phyloP scores from a whole-genome alignment of 805 yeast species.

The Wickerhamomyces ciferrii region DNA sequence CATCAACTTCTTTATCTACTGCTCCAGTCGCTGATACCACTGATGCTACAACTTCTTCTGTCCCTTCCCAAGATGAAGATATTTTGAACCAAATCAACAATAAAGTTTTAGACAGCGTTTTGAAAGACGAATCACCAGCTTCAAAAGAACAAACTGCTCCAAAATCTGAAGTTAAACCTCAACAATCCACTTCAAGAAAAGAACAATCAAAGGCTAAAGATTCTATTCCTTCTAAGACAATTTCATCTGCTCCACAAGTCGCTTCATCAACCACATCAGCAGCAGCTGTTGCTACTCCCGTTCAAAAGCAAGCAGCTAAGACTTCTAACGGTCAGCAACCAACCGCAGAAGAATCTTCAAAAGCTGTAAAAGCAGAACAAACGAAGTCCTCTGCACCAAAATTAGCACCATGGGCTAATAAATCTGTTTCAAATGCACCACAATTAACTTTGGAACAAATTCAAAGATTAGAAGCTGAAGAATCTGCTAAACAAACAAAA shows the following conservation, averaged over 20 bases:
- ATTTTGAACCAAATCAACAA: slow-evolving; percentile 33
- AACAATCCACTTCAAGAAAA: background rate
- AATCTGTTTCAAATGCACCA: slow-evolving; percentile 25
- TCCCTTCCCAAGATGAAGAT: slow-evolving; percentile 13
- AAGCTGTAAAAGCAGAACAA: background rate
- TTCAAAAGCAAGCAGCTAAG: too few relatives aligned
- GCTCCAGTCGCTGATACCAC: background rate
- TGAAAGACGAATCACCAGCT: slow-evolving; percentile 24
- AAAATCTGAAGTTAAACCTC: background rate
- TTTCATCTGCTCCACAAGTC: background rate
- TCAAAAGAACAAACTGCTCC: background rate
- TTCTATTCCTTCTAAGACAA: background rate
- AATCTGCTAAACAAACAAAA: slow-evolving; percentile 35
- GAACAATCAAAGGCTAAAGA: background rate
- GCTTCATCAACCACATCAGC: background rate
- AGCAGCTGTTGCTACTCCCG: background rate
- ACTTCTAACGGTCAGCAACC: background rate
- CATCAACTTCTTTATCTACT: background rate
- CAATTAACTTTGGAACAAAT: slow-evolving; percentile 45
- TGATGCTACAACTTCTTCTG: background rate
- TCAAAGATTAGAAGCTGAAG: slow-evolving; percentile 42
- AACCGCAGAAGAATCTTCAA: slow-evolving; percentile 4
- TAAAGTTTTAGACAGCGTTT: slow-evolving; percentile 35
- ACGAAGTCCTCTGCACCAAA: slow-evolving; percentile 6
- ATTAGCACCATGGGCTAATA: slow-evolving; percentile 54